Evolutionary conservation across 331 rosid species (phyloP), one percentile per base, ranked within the genome.

Genomic region (Malus hybrid): DNA sequence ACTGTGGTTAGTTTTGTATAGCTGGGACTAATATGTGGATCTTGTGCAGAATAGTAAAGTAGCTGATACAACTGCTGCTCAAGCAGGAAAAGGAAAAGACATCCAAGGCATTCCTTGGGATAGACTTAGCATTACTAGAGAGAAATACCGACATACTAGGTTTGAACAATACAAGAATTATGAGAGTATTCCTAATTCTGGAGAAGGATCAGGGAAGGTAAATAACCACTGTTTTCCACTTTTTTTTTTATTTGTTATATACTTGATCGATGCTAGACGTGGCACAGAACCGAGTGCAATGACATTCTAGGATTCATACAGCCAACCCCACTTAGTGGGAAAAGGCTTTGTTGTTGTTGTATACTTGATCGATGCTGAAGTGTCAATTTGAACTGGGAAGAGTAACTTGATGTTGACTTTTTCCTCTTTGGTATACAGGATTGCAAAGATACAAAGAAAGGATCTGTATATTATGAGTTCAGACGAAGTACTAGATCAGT

Each of bases 51-150:
- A 78, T 80, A 81, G 74, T 60, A 84, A 82, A 73, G 64, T 78
- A 81, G 76, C 77, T 61, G 98, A 90, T 86, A 93, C 91, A 22
- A 89, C 86, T 59, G 96, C 95, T 56, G 85, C 91, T 31, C 92
- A 93, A 84, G 98, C 97, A 56, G 88, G 97, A 82, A 86, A 61
- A 67, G 96, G 97, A 67, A 91, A 87, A 83, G 98, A 93, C 71
- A 93, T 89, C 78, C 98, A 93, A 78, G 93, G 90, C 57, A 88
- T 90, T 80, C 96, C 90, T 56, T 90, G 96, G 96, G 88, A 88
- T 70, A 87, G 91, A 60, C 86, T 91, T 76, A 89, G 90, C 79
- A 89, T 88, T 81, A 88, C 87, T 39, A 93, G 97, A 28, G 90
- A 89, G 54, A 81, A 81, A 76, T 89, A 93, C 79, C 82, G 98